Conservation (phyloP, 2,329 filamentous ascomycete species). For the Neofusicoccum cordaticola region DNA sequence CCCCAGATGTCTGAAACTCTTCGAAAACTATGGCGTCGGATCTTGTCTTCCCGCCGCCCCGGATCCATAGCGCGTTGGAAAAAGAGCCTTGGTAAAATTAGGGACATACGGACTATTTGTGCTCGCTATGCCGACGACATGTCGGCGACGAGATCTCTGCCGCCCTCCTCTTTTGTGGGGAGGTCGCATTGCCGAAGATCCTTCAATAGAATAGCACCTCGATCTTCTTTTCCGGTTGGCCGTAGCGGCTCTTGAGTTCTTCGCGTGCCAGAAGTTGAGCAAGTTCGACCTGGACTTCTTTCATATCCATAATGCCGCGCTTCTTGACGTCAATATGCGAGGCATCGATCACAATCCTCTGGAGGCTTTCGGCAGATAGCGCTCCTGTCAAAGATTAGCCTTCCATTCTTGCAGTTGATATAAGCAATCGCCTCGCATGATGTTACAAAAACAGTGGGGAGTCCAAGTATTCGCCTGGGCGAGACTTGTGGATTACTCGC, state of each 20-base stretch:
- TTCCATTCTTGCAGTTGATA: not conserved
- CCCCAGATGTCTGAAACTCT: conserved; percentile 9
- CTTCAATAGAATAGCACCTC: conserved; percentile 19
- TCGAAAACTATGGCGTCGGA: conserved; percentile 7
- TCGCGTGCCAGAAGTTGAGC: conserved; percentile 68
- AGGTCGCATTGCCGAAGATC: not conserved
- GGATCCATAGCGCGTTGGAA: not conserved
- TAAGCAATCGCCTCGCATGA: not conserved
- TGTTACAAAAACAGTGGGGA: not conserved
- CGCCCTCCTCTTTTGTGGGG: not conserved
- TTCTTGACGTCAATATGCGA: conserved; percentile 96
- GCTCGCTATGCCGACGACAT: not conserved
- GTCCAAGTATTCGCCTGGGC: not conserved
- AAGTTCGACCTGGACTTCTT: conserved; percentile 81
- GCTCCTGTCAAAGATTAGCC: conserved; percentile 51
- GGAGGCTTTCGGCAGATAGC: conserved; percentile 67
- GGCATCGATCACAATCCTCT: conserved; percentile 82
- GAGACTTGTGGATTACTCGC: no score
- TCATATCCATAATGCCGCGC: conserved; percentile 90
- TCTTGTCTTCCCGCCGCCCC: not conserved
- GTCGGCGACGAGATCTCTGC: not conserved
- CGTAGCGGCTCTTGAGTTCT: conserved; percentile 70
- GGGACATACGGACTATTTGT: not conserved
- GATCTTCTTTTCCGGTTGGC: conserved; percentile 20
- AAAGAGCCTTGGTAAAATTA: not conserved